phyloP scores from a whole-genome alignment of 768 basidiomycete genomes.

The Russula vinacea region DNA sequence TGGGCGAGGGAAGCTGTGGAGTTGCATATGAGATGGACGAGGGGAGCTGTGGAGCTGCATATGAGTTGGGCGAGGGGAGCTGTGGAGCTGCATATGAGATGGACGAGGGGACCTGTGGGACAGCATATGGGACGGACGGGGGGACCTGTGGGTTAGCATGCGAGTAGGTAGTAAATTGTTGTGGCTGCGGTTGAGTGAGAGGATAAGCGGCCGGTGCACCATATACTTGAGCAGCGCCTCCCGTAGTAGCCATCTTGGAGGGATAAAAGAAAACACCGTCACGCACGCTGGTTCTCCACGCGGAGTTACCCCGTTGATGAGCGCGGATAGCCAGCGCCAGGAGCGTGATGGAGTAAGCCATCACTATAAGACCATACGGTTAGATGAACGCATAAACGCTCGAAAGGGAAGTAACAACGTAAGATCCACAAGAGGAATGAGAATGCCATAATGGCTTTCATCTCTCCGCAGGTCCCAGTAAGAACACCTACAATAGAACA shows the following conservation, averaged over 20 bases:
- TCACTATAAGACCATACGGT: constrained; percentile 33
- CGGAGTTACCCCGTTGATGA: constrained; percentile 33
- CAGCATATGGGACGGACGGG: too few relatives aligned
- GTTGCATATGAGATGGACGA: background rate
- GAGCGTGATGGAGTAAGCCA: constrained; percentile 36
- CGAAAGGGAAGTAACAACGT: constrained; percentile 30
- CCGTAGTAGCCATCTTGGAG: background rate
- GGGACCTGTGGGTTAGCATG: too few relatives aligned
- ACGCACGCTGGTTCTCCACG: constrained; percentile 39
- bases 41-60: too few relatives aligned
- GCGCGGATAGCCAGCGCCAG: constrained; percentile 34
- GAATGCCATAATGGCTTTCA: constrained; percentile 38
- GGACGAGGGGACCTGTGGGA: background rate
- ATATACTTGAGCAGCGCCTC: background rate
- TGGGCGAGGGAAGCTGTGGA: too few relatives aligned
- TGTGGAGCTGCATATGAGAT: background rate
- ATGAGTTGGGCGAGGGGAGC: too few relatives aligned
- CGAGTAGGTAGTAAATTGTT: background rate
- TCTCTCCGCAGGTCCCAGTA: constrained; percentile 33
- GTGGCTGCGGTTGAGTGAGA: background rate
- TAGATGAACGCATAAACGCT: background rate
- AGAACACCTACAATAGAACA: background rate
- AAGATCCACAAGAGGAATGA: constrained; percentile 40
- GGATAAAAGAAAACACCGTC: constrained; percentile 31
- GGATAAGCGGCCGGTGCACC: background rate